Percentiles rank a stretch among this genome's conserved stretches.
phyloP scores from a whole-genome alignment of 1,284 basidiomycete species.

The Puccinia horiana region DNA sequence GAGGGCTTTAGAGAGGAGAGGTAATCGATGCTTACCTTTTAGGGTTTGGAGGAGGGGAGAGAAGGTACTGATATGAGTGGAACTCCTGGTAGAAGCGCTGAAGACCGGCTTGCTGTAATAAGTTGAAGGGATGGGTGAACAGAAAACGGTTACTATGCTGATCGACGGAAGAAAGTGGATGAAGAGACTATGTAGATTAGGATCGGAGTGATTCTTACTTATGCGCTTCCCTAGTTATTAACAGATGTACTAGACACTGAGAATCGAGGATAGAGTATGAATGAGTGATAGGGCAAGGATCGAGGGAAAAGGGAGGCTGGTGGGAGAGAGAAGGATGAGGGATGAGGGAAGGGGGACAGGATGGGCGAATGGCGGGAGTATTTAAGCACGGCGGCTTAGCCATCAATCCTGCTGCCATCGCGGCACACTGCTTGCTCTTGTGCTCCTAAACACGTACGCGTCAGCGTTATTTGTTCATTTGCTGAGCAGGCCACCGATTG shows the following conservation, averaged over 20 bases:
- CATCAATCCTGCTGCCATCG: not conserved
- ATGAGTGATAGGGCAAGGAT: too few relatives aligned
- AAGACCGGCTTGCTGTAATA: conserved; percentile 5
- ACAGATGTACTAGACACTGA: too few relatives aligned
- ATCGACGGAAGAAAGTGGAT: not conserved
- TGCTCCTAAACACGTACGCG: not conserved
- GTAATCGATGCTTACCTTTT: not conserved
- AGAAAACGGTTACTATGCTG: not conserved
- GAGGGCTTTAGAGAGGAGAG: not conserved
- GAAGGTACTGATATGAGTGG: not conserved
- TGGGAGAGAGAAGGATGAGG: not conserved
- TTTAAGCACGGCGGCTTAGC: not conserved
- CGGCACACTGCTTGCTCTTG: too few relatives aligned
- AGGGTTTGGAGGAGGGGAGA: not conserved
- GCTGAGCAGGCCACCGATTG: not conserved
- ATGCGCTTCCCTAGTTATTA: not conserved
- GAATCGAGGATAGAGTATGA: too few relatives aligned
- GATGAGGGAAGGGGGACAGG: not conserved
- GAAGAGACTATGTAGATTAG: not conserved
- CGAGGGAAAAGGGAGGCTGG: too few relatives aligned
- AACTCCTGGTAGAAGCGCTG: not conserved
- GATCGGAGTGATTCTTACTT: not conserved
- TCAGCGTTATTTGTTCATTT: not conserved
- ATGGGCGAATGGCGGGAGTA: not conserved
- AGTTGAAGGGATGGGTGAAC: not conserved